These are phyloP conservation scores for Ensete ventricosum DNA, from an alignment of 176 grass and related monocot genomes.

Conservation along the genomic window DNA sequence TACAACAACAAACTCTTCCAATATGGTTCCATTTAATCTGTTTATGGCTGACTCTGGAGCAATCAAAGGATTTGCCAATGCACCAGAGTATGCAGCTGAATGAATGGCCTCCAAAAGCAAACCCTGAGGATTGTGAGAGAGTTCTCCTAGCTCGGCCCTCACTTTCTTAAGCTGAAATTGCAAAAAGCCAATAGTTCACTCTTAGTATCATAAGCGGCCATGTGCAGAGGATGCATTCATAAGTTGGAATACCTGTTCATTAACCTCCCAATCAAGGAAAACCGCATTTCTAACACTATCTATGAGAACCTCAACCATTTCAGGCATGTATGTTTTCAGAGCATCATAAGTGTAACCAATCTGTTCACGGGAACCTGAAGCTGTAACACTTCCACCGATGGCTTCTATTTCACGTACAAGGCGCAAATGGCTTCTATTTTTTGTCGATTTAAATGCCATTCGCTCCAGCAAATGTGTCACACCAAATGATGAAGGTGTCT, in stretches of 20 bases:
- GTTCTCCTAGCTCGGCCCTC: constrained; percentile 47
- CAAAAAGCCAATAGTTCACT: constrained; percentile 14
- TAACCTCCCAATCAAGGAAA: constrained; percentile 95
- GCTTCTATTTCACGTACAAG: constrained; percentile 83
- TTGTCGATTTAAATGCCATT: constrained; percentile 73
- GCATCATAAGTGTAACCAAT: constrained; percentile 77
- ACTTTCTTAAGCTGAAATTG: constrained; percentile 50
- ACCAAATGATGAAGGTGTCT: constrained; percentile 47
- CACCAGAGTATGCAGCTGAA: constrained; percentile 85
- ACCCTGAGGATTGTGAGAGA: constrained; percentile 53
- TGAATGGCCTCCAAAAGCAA: constrained; percentile 94
- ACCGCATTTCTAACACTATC: constrained; percentile 73
- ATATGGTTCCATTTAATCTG: constrained; percentile 52
- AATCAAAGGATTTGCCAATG: constrained; percentile 81
- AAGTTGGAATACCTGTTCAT: constrained; percentile 60
- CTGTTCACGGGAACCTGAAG: constrained; percentile 64
- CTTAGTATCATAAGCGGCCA: constrained; percentile 9
- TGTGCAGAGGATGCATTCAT: constrained; percentile 4
- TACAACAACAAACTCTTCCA: constrained; percentile 72
- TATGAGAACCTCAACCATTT: constrained; percentile 95
- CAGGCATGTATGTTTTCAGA: constrained; percentile 75
- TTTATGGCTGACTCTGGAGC: constrained; percentile 48
- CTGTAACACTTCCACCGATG: constrained; percentile 62
- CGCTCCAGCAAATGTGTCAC: constrained; percentile 64
- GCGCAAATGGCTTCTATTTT: constrained; percentile 73